phyloP scores from a whole-genome alignment of 2,329 filamentous ascomycete species.

The Colletotrichum tabaci region DNA sequence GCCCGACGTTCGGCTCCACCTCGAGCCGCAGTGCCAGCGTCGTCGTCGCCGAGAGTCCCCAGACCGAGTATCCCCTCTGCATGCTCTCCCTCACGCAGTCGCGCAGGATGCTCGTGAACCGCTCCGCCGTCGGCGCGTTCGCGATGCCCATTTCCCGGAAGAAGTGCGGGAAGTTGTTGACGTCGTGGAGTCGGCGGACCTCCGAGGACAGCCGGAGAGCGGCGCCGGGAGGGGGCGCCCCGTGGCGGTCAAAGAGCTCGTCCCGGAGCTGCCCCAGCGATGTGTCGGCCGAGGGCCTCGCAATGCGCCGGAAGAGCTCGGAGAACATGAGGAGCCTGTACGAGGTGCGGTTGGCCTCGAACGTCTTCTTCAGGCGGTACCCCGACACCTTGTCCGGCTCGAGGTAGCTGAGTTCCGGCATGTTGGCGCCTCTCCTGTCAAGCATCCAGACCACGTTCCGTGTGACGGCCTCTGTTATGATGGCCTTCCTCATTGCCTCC shows the following conservation, averaged over 20 bases:
- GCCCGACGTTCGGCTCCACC: slow-evolving; percentile 27
- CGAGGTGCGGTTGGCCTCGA: slow-evolving; percentile 60
- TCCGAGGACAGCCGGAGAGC: slow-evolving; percentile 57
- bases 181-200: slow-evolving; percentile 59
- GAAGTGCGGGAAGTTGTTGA: slow-evolving; percentile 60
- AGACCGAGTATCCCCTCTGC: slow-evolving; percentile 50
- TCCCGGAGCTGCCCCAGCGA: slow-evolving; percentile 58
- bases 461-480: slow-evolving; percentile 65
- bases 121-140: slow-evolving; percentile 42
- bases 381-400: slow-evolving; percentile 57
- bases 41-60: slow-evolving; percentile 13
- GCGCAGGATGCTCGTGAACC: slow-evolving; percentile 53
- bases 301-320: slow-evolving; percentile 63
- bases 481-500: slow-evolving; percentile 54
- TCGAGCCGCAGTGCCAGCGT: slow-evolving; percentile 19
- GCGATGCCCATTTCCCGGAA: slow-evolving; percentile 59
- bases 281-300: slow-evolving; percentile 53
- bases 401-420: slow-evolving; percentile 62
- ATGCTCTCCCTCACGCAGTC: slow-evolving; percentile 53
- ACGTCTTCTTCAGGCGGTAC: slow-evolving; percentile 64
- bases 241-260: slow-evolving; percentile 62
- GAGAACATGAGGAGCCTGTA: slow-evolving; percentile 69
- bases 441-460: slow-evolving; percentile 68
- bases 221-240: slow-evolving; percentile 59
- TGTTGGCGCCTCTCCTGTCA: slow-evolving; percentile 52